Conservation (phyloP, 2,329 filamentous ascomycete genomes). For the Verticillium zaregamsianum region DNA sequence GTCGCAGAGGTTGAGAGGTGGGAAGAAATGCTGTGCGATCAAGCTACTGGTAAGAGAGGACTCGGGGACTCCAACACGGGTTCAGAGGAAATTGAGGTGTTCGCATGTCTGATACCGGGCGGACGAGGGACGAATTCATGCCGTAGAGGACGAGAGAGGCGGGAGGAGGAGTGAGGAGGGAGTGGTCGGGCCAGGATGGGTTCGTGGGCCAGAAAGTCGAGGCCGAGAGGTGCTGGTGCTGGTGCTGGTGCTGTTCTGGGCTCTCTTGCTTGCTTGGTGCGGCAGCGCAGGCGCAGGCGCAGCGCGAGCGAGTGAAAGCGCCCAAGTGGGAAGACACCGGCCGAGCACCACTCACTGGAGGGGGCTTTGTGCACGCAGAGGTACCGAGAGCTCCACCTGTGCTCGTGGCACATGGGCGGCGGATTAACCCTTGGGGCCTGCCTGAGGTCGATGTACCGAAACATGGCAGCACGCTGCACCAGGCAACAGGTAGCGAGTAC, state of each 20-base stretch:
- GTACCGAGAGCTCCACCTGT: no score
- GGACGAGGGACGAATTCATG: conserved; percentile 8
- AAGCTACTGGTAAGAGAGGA: conserved; percentile 12
- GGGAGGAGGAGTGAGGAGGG: conserved; percentile 9
- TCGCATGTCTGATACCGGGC: conserved; percentile 13
- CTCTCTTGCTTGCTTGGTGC: not conserved
- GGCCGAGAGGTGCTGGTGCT: not conserved
- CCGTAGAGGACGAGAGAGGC: conserved; percentile 8
- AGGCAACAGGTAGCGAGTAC: not conserved
- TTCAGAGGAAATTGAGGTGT: conserved; percentile 10
- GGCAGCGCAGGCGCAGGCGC: not conserved
- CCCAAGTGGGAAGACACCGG: not conserved
- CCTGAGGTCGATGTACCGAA: not conserved
- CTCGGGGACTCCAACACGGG: conserved; percentile 11
- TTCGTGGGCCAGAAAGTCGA: conserved; percentile 5
- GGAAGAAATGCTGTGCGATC: conserved; percentile 14
- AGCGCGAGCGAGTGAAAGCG: not conserved
- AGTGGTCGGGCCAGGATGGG: conserved; percentile 10
- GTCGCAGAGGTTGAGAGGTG: conserved; percentile 4
- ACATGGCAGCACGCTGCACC: not conserved
- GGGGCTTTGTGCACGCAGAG: not conserved
- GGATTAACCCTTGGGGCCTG: not conserved
- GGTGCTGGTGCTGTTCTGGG: not conserved
- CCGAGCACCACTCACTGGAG: not conserved
- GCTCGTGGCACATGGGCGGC: not conserved